Conservation (phyloP, 495 filamentous ascomycete genomes). For the Tetracladium setigerum region DNA sequence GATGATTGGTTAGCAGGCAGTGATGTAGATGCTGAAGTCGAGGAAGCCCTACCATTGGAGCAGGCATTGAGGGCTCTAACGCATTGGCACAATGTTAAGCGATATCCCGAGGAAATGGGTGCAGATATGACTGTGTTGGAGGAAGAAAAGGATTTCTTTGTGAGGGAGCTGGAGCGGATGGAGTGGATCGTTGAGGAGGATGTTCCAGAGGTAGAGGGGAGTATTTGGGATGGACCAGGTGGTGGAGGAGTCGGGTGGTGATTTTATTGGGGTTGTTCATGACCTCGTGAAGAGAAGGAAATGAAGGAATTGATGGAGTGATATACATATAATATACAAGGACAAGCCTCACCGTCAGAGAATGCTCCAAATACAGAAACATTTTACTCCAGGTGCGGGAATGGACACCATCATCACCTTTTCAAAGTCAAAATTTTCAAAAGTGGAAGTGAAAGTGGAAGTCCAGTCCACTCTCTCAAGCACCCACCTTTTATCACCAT, state of each 20-base stretch:
- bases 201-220: not conserved
- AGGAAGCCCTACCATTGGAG: slow-evolving; percentile 84
- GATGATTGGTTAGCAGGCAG: slow-evolving; percentile 93
- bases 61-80: slow-evolving; percentile 80
- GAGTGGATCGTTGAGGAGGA: slow-evolving; percentile 24
- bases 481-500: too few relatives aligned
- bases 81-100: slow-evolving; percentile 83
- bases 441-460: too few relatives aligned
- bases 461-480: too few relatives aligned
- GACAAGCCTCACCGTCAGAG: too few relatives aligned
- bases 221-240: slow-evolving; percentile 1
- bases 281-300: not conserved
- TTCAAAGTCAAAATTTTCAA: too few relatives aligned
- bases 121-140: slow-evolving; percentile 56
- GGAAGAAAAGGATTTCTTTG: slow-evolving; percentile 86
- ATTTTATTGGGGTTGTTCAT: not conserved
- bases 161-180: slow-evolving; percentile 80
- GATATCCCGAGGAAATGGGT: slow-evolving; percentile 77
- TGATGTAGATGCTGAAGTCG: slow-evolving; percentile 86
- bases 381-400: too few relatives aligned
- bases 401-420: too few relatives aligned
- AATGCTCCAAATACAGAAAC: too few relatives aligned
- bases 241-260: not conserved
- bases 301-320: not conserved
- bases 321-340: too few relatives aligned